Base-by-base conservation (phyloP, 2,329 filamentous ascomycete species). In the Cercospora berteroae region DNA sequence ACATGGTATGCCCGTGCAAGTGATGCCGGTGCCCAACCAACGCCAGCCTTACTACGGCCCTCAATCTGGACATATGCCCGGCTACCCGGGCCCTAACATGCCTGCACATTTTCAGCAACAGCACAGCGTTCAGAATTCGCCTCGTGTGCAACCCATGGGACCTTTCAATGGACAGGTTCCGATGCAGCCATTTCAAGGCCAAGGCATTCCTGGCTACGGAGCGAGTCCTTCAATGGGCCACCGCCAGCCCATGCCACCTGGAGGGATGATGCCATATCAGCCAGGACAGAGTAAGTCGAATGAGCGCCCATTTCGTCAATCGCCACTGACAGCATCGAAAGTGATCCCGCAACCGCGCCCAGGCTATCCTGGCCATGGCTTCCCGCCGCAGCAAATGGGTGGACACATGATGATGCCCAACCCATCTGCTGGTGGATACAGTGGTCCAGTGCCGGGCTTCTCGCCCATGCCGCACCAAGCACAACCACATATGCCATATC, bases 81-180 rank as follows among this genome's bases (percentile, higher is more conserved):
- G 61, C 52, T 63, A 56, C n/a, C 61, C 61, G 20, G 61, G 50
- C 27, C 50, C 61, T 57, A 57, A 44, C 33, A 57, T 63, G 61
- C 61, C 48, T 20, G 61, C 44, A 25, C 61, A 63, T 23, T 63
- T 63, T 31, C 61, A 55, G 33, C 60, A 63, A 50, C 61, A 89
- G 3, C 93, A 94, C 74, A 92, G 93, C 2, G 79, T 84, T 2
- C 95, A 93, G 78, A 90, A 92, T 8, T 97, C 94, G 16, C 93
- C 94, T 59, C 88, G 93, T 12, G 89, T 92, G 82, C 87, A 86
- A 63, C 89, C 89, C 59, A 78, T 77, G 50, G 78, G 79, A 16
- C 80, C 77, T 58, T 79, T 78, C 20, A 88, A 89, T 69, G 86
- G 87, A 23, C 89, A 77, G 25, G 77, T 78, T 73, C 72, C 72